These are phyloP conservation scores for Mycena sp. DNA, from an alignment of 1,284 basidiomycete genomes.

Conservation along the genomic window DNA sequence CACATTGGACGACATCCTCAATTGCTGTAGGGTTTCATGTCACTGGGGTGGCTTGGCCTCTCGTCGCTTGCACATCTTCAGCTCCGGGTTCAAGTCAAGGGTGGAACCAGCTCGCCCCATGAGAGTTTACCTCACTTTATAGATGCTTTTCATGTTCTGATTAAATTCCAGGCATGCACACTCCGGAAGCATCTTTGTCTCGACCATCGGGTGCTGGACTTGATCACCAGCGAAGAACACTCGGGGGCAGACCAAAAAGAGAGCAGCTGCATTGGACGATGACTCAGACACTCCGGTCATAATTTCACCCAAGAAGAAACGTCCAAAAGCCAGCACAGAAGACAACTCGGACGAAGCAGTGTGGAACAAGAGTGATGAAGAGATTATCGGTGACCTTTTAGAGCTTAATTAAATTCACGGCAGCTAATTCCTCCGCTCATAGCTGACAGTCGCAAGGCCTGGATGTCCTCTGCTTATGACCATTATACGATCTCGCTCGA, in stretches of 20 bases:
- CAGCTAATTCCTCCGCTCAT: not conserved
- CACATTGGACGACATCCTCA: no score
- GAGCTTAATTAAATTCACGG: not conserved
- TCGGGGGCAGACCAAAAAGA: not conserved
- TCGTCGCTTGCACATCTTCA: no score
- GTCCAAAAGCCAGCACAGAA: not conserved
- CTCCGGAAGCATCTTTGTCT: not conserved
- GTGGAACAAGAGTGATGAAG: not conserved
- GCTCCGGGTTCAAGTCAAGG: no score
- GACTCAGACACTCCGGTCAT: not conserved
- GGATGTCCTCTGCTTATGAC: not conserved
- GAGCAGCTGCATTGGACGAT: not conserved
- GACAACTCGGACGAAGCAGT: not conserved
- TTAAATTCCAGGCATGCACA: not conserved
- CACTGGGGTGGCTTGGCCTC: no score
- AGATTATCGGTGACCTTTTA: not conserved
- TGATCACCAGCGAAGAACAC: conserved; percentile 3
- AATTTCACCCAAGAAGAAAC: not conserved
- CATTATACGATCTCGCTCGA: not conserved
- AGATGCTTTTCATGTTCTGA: not conserved
- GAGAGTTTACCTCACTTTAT: no score
- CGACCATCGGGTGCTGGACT: not conserved
- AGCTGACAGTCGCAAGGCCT: not conserved
- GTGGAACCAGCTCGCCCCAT: no score
- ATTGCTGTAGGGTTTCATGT: no score